Conservation (phyloP, 345 rosid genomes). For the Populus simonii region DNA sequence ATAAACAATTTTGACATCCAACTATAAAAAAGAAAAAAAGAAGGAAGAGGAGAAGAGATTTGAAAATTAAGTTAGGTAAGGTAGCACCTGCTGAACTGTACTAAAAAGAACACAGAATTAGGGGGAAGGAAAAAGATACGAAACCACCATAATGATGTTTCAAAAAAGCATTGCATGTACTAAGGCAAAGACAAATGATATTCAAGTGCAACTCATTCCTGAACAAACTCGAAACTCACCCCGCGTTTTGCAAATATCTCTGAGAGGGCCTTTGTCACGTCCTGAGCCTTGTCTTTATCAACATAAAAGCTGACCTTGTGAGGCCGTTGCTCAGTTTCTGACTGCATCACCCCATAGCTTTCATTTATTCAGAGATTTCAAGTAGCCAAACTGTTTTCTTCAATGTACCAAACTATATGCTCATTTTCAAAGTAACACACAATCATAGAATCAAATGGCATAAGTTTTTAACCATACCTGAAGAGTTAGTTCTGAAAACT, state of each 20-base stretch:
- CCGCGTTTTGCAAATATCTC: slow-evolving; percentile 55
- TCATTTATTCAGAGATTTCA: slow-evolving; percentile 9
- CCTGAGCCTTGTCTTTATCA: slow-evolving; percentile 74
- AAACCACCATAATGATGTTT: neutral
- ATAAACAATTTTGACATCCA: slow-evolving; percentile 90
- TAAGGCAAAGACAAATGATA: neutral
- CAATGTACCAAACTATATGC: neutral
- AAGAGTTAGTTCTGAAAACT: slow-evolving; percentile 78
- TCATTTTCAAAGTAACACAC: neutral
- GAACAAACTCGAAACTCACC: slow-evolving; percentile 36
- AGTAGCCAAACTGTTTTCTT: slow-evolving; percentile 8
- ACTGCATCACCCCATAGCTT: slow-evolving; percentile 42
- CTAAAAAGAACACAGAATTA: neutral
- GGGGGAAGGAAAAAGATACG: neutral
- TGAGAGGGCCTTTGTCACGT: slow-evolving; percentile 57
- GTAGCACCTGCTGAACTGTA: neutral
- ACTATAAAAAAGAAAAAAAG: slow-evolving; percentile 31
- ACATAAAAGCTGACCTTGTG: slow-evolving; percentile 93
- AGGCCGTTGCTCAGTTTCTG: slow-evolving; percentile 84
- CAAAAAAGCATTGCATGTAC: neutral
- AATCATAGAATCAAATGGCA: slow-evolving; percentile 1
- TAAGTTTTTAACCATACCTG: slow-evolving; percentile 49
- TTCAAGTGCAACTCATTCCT: neutral
- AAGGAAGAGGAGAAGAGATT: neutral
- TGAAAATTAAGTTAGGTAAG: neutral